phyloP scores from a whole-genome alignment of 1,284 basidiomycete species.

The Irpex sp. region DNA sequence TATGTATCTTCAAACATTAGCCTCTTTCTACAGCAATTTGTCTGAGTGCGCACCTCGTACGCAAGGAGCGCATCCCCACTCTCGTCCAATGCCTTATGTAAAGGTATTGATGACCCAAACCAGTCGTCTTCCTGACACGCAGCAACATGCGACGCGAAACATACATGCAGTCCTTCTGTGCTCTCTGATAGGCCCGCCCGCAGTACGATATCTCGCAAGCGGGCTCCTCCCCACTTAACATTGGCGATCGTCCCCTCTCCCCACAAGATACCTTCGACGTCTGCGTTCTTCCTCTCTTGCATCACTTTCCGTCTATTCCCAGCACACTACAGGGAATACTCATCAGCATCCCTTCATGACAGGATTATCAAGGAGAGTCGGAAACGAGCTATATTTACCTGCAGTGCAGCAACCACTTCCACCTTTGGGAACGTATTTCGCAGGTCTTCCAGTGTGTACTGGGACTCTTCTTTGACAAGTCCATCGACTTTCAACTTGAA shows the following conservation, averaged over 20 bases:
- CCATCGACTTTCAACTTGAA: too few species aligned
- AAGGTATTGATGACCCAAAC: too few species aligned
- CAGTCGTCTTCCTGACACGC: too few species aligned
- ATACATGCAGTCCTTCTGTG: background rate
- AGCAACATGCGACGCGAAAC: background rate
- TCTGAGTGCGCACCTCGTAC: background rate
- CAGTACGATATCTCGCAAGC: background rate
- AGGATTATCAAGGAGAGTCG: too few species aligned
- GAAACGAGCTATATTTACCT: too few species aligned
- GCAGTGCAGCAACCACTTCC: too few species aligned
- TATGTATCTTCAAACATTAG: slow-evolving; percentile 21
- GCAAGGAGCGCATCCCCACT: background rate
- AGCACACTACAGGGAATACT: background rate
- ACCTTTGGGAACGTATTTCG: too few species aligned
- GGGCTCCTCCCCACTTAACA: background rate
- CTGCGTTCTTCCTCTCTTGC: background rate
- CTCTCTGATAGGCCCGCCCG: background rate
- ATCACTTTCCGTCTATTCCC: background rate
- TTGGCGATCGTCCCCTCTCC: background rate
- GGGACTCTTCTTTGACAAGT: too few species aligned
- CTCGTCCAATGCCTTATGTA: background rate
- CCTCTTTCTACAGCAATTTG: background rate
- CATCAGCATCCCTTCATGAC: background rate
- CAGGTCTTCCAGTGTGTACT: too few species aligned
- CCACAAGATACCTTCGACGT: background rate